phyloP scores from a whole-genome alignment of 2,329 filamentous ascomycete genomes.

The Aspergillus brasiliensis region DNA sequence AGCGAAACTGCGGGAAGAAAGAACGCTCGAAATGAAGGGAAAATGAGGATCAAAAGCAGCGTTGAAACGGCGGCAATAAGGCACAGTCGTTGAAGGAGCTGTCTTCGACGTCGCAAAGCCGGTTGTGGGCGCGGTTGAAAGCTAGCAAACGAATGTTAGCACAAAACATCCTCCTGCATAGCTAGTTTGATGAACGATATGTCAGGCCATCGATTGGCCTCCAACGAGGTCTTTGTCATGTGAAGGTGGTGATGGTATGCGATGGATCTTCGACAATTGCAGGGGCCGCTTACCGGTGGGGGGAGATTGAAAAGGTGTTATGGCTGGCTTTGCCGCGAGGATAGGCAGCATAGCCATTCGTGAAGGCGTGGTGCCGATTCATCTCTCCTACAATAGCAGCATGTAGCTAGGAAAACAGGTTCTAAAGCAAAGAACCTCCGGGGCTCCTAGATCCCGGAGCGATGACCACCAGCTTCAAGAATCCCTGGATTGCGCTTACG shows the following conservation, averaged over 20 bases:
- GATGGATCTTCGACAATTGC: neutral
- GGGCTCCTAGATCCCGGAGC: constrained; percentile 14
- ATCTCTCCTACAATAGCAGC: constrained; percentile 60
- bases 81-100: constrained; percentile 69
- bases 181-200: neutral
- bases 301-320: constrained; percentile 79
- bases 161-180: neutral
- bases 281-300: constrained; percentile 70
- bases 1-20: constrained; percentile 66
- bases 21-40: constrained; percentile 70
- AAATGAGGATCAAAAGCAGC: constrained; percentile 69
- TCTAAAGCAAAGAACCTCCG: constrained; percentile 11
- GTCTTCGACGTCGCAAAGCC: constrained; percentile 71
- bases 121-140: constrained; percentile 83
- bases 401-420: constrained; percentile 25
- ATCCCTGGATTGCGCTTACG: constrained; percentile 8
- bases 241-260: neutral
- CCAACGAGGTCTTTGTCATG: neutral
- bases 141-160: constrained; percentile 48
- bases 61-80: constrained; percentile 58
- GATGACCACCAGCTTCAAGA: constrained; percentile 11
- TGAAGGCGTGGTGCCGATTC: constrained; percentile 82
- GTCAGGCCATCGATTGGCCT: neutral
- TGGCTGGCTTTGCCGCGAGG: constrained; percentile 63
- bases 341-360: constrained; percentile 73